Conservation (phyloP, 164 flowering plant species). For the Chloranthus sessilifolius region DNA sequence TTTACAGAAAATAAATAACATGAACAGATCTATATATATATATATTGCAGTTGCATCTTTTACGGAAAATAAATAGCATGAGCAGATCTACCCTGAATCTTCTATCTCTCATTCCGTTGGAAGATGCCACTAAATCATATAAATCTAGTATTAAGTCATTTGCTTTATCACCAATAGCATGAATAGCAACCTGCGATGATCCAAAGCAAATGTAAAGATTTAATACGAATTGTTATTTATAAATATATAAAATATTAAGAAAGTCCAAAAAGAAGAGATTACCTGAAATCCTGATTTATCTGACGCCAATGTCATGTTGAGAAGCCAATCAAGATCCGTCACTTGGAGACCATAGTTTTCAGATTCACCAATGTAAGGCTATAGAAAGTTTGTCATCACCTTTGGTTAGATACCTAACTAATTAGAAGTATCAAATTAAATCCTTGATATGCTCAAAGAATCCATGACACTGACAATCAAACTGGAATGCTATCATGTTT, state of each 20-base stretch:
- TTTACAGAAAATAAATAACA: too few species aligned
- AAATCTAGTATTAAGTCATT: conserved; percentile 78
- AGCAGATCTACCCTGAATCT: conserved; percentile 68
- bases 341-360: conserved; percentile 72
- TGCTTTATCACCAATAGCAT: conserved; percentile 96
- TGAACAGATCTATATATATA: too few species aligned
- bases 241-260: neutral
- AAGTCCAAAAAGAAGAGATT: neutral
- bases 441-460: too few species aligned
- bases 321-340: conserved; percentile 47
- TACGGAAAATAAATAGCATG: conserved; percentile 9
- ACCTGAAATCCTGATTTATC: conserved; percentile 89
- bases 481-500: too few species aligned
- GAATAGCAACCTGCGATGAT: conserved; percentile 71
- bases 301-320: conserved; percentile 58
- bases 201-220: neutral
- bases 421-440: too few species aligned
- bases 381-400: conserved; percentile 11
- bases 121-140: conserved; percentile 45
- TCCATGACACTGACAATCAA: too few species aligned
- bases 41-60: too few species aligned
- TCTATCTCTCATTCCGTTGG: conserved; percentile 65
- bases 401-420: conserved; percentile 2
- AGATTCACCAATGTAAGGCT: conserved; percentile 82
- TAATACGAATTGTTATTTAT: neutral